These are phyloP conservation scores for Aspergillus ochraceoroseus DNA, from an alignment of 2,329 filamentous ascomycete genomes.

Conservation along the genomic window DNA sequence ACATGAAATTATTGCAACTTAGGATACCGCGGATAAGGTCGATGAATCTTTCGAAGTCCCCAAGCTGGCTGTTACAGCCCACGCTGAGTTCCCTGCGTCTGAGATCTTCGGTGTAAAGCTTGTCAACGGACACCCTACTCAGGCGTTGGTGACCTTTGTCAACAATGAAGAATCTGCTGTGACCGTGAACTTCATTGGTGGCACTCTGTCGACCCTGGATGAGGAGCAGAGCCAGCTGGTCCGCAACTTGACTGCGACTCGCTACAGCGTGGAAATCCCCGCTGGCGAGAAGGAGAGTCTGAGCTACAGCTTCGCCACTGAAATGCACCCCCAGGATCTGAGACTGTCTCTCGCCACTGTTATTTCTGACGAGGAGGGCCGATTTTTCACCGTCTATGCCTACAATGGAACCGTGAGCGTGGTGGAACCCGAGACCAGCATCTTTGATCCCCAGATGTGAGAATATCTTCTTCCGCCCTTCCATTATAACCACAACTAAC, in stretches of 20 bases:
- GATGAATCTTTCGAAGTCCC: conserved; percentile 61
- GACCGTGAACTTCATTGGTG: conserved; percentile 69
- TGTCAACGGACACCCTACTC: conserved; percentile 83
- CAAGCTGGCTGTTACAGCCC: conserved; percentile 52
- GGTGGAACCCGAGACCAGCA: conserved; percentile 83
- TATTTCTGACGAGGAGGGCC: conserved; percentile 61
- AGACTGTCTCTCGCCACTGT: conserved; percentile 71
- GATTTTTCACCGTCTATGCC: conserved; percentile 69
- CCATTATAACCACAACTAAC: conserved; percentile 8
- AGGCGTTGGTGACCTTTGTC: conserved; percentile 72
- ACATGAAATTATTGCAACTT: conserved; percentile 11
- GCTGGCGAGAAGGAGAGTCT: conserved; percentile 70
- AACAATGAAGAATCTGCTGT: conserved; percentile 78
- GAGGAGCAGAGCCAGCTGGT: conserved; percentile 58
- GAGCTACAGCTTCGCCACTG: conserved; percentile 78
- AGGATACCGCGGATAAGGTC: conserved; percentile 60
- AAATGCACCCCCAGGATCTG: conserved; percentile 90
- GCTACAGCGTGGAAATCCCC: conserved; percentile 68
- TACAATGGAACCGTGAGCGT: conserved; percentile 80
- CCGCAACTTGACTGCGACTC: conserved; percentile 76
- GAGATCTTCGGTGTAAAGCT: conserved; percentile 94
- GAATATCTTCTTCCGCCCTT: conserved; percentile 1
- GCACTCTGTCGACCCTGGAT: conserved; percentile 62
- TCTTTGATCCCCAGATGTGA: conserved; percentile 95
- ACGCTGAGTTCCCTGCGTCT: conserved; percentile 57